Conservation (phyloP, 805 yeast genomes). For the Ogataea paraovalis region DNA sequence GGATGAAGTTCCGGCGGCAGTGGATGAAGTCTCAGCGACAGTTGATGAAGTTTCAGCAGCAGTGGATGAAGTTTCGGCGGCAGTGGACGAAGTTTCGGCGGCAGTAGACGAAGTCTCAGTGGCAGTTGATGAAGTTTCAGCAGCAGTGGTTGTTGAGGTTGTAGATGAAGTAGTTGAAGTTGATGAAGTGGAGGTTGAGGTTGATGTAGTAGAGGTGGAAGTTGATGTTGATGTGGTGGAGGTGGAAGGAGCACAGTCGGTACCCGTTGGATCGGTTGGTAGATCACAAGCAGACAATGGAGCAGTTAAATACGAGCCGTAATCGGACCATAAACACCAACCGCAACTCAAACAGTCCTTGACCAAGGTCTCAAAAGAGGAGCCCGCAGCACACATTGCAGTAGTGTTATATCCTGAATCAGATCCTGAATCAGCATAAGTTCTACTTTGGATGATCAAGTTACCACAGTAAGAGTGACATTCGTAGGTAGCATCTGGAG, state of each 20-base stretch:
- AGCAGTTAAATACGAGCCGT: constrained; percentile 29
- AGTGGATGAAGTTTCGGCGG: no score
- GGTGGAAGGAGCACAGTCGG: constrained; percentile 22
- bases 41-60: no score
- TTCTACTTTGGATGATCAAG: constrained; percentile 29
- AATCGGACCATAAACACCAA: constrained; percentile 37
- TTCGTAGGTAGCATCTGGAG: constrained; percentile 21
- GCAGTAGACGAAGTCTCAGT: no score
- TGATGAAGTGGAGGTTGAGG: no score
- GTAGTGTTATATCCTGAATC: no score
- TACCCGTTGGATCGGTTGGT: constrained; percentile 36
- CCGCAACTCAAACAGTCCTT: constrained; percentile 37
- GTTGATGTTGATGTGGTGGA: no score
- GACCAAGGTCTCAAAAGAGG: constrained; percentile 27
- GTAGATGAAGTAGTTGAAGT: no score
- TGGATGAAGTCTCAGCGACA: no score
- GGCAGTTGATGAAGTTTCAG: not conserved
- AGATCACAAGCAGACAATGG: constrained; percentile 31
- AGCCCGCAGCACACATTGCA: constrained; percentile 30
- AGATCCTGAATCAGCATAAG: constrained; percentile 29
- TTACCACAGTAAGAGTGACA: constrained; percentile 36
- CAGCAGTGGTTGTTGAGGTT: no score
- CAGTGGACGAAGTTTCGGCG: no score
- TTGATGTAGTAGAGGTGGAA: no score
- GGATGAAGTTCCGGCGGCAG: no score